Percentiles rank a stretch among this genome's conserved stretches.
These are phyloP conservation scores for Daldinia loculata DNA, from an alignment of 495 filamentous ascomycete genomes.

Conservation along the genomic window DNA sequence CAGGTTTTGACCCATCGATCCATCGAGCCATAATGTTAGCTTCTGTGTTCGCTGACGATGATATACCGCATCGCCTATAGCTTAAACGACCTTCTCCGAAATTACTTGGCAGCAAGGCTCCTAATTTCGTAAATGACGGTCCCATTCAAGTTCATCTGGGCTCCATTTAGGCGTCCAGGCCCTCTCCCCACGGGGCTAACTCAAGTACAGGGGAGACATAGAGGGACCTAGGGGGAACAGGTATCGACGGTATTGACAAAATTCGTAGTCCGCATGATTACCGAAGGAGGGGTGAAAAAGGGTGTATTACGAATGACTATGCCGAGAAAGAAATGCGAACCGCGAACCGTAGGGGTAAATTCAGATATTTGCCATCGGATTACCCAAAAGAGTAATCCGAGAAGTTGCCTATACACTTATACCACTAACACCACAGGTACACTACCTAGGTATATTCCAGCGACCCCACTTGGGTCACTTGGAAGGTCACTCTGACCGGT, in stretches of 20 bases:
- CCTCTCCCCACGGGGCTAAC: constrained; percentile 32
- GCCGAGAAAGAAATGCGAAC: constrained; percentile 30
- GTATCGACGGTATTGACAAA: constrained; percentile 19
- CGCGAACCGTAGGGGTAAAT: constrained; percentile 28
- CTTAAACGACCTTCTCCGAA: constrained; percentile 14
- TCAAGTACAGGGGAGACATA: constrained; percentile 9
- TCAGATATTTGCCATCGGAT: constrained; percentile 44
- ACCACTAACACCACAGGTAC: not conserved
- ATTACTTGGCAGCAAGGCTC: constrained; percentile 35
- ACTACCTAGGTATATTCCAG: constrained; percentile 12
- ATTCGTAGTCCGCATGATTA: constrained; percentile 29
- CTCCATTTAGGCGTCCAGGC: constrained; percentile 36
- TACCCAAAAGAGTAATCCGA: constrained; percentile 37
- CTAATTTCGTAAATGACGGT: constrained; percentile 21
- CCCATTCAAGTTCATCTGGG: not conserved
- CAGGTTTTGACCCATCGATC: constrained; percentile 16
- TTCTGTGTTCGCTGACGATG: constrained; percentile 14
- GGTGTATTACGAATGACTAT: constrained; percentile 31
- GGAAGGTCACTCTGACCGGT: not conserved
- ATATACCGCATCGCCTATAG: constrained; percentile 26
- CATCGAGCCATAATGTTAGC: constrained; percentile 19
- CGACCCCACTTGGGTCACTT: constrained; percentile 19
- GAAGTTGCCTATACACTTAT: constrained; percentile 19
- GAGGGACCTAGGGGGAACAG: not conserved
- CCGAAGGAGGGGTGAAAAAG: constrained; percentile 37